Conservation (phyloP, 2,329 filamentous ascomycete genomes). For the Epichloe glyceriae region DNA sequence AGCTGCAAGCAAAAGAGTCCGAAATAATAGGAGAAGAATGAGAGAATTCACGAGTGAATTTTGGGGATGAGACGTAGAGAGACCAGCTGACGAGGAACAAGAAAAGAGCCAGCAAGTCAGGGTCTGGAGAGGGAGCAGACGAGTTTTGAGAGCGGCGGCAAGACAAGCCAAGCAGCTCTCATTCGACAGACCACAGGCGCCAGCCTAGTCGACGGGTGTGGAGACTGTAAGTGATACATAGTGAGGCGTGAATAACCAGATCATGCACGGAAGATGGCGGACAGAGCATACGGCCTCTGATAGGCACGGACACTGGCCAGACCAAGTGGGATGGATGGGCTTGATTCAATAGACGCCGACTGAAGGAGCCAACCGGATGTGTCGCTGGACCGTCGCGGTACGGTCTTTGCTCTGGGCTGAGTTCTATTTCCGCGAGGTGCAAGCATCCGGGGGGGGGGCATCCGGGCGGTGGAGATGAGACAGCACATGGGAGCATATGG, state of each 20-base stretch:
- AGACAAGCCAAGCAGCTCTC: constrained; percentile 12
- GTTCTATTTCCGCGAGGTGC: background rate
- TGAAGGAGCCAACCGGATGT: constrained; percentile 5
- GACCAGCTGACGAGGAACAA: constrained; percentile 41
- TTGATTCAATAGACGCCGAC: constrained; percentile 3
- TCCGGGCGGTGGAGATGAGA: background rate
- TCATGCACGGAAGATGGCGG: constrained; percentile 1
- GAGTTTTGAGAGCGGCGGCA: constrained; percentile 36
- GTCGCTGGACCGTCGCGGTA: constrained; percentile 28
- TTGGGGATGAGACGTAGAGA: constrained; percentile 29
- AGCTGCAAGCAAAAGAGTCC: constrained; percentile 9
- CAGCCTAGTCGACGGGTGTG: constrained; percentile 14
- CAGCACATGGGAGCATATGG: background rate
- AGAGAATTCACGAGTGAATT: constrained; percentile 22
- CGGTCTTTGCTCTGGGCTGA: background rate
- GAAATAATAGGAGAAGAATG: constrained; percentile 17
- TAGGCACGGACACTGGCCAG: constrained; percentile 4
- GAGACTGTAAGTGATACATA: constrained; percentile 15
- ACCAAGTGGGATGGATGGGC: constrained; percentile 2
- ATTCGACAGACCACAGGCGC: constrained; percentile 25
- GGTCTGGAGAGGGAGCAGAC: constrained; percentile 27
- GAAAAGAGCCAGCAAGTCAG: constrained; percentile 21
- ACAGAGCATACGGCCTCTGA: constrained; percentile 1
- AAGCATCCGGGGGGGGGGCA: background rate
- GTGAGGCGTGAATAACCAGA: constrained; percentile 10